Evolutionary conservation across 2,329 filamentous ascomycete species (phyloP), one percentile per base, ranked within the genome.

Genomic region (Onygenales sp.): DNA sequence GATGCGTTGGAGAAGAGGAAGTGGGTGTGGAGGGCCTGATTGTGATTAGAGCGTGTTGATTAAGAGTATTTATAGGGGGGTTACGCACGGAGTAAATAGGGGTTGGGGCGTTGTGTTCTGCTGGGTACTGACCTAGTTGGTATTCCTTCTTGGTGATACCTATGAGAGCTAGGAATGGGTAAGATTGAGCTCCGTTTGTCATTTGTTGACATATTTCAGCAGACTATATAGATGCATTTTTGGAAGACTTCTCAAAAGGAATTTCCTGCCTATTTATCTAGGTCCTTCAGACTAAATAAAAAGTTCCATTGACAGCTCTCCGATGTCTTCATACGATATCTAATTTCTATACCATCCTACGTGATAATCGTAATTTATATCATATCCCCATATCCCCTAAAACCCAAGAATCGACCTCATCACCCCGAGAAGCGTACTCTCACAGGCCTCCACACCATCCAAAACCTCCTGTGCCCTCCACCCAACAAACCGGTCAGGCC

Each of bases 401-500:
- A 37, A 54, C 32, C 52, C 47, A 27, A 60, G 52, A 52, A 59
- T 54, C 27, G 48, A 52, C 42, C 52, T 56, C 59, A 67, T 58
- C 6, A 64, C 63, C 33, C 57, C 51, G 13, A 51, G 33, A 46
- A 67, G 53, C 49, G 62, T 61, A 39, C 21, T 46, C 44, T 51
- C 62, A 53, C 57, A 59, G 17, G 47, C 51, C n/a, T 49, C 52
- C 42, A 52, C 59, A 56, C 53, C 66, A n/a, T 42, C 34, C n/a
- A 55, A 44, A n/a, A 45, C 47, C 54, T 58, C 51, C 17, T 4
- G 53, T 10, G 57, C 68, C 51, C 78, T 67, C 80, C 80, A 83
- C 2, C 74, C 77, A 2, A 84, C 75, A 56, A 81, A 81, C 11
- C 77, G 66, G 67, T 85, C 82, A 0, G 82, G 82, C 9, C 82